Evolutionary conservation across 2,329 filamentous ascomycete species (phyloP), one percentile per base, ranked within the genome.

Genomic region (Aspergillus quadrilineatus): DNA sequence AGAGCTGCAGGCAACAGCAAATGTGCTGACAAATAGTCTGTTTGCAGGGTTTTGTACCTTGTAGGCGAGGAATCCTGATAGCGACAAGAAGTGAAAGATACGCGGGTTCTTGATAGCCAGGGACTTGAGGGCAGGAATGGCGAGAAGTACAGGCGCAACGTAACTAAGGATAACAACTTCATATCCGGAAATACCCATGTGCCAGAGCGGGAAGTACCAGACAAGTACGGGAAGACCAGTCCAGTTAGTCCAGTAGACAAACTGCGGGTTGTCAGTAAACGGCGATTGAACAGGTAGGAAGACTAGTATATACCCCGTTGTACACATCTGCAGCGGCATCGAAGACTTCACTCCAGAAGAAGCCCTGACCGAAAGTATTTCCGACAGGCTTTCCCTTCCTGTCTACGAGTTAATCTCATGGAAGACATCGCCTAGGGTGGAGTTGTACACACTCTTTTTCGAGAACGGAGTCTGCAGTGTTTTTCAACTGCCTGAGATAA

Each of bases 171-270:
- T 87, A 63, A 96, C 81, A 43, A 87, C 88, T 76, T 99, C 94
- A 70, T 94, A 99, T 60, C 94, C 94, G 4, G 93, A 97, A 59
- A 99, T 95, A 29, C 94, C 94, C 94, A 99, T 99, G 73, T 97
- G 86, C 94, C 94, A 99, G 9, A 99, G 84, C 12, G 94, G 94
- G 72, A 99, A 99, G 75, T 95, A 99, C 94, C 94, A 99, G 44
- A 99, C 89, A 42, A 90, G 81, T 44, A 99, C 80, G 28, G 91
- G 92, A 51, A 99, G 80, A 59, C 91, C 91, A 57, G 94, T 99
- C 63, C 97, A 79, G 70, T 93, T 89, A 8, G 92, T 92, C 94
- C 94, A 99, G 76, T 97, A 97, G 55, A 94, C 85, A 71, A 93
- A 97, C 88, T 92, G 68, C 36, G 48, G 9, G 39, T 10, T 36